A percentile compares a stretch with the other conserved stretches of the same genome.
Evolutionary conservation across 257 asterid genomes (phyloP).

Genomic region (Nicotiana paniculata): DNA sequence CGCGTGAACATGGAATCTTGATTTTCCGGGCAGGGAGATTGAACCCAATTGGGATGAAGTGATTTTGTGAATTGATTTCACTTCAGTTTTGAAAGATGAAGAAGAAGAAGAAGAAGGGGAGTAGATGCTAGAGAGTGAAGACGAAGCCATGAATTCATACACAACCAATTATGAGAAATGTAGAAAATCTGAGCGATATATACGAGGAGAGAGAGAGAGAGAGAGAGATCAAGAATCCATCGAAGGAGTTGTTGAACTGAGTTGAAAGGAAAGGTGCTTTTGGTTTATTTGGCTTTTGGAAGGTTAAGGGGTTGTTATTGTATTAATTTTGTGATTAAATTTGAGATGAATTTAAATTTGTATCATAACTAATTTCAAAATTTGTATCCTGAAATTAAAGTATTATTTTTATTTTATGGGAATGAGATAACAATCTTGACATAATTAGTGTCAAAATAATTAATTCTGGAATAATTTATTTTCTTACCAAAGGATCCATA

Average conservation of each 20-base stretch:
- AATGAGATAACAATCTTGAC: too few relatives aligned
- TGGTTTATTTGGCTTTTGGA: slow-evolving; percentile 4
- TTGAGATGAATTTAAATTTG: too few relatives aligned
- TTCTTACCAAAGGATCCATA: too few relatives aligned
- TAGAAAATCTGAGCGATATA: slow-evolving; percentile 5
- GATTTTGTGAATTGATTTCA: slow-evolving; percentile 14
- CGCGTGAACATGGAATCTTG: slow-evolving; percentile 30
- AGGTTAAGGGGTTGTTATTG: not conserved
- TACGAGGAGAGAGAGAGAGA: not conserved
- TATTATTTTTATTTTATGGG: too few relatives aligned
- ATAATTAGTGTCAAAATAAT: too few relatives aligned
- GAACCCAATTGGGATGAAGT: slow-evolving; percentile 11
- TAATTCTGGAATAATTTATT: too few relatives aligned
- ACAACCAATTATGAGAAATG: not conserved
- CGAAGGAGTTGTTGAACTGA: not conserved
- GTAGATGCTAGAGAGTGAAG: slow-evolving; percentile 30
- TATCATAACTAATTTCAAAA: too few relatives aligned
- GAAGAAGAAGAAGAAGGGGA: slow-evolving; percentile 4
- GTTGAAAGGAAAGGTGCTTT: not conserved
- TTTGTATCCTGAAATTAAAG: too few relatives aligned
- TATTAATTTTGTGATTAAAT: too few relatives aligned
- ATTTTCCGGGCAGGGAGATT: not conserved
- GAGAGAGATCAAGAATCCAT: not conserved
- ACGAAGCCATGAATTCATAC: slow-evolving; percentile 27
- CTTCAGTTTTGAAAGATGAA: slow-evolving; percentile 10